Evolutionary conservation across 768 basidiomycete species (phyloP), one percentile per base, ranked within the genome.

Genomic region (Mycena maculata): DNA sequence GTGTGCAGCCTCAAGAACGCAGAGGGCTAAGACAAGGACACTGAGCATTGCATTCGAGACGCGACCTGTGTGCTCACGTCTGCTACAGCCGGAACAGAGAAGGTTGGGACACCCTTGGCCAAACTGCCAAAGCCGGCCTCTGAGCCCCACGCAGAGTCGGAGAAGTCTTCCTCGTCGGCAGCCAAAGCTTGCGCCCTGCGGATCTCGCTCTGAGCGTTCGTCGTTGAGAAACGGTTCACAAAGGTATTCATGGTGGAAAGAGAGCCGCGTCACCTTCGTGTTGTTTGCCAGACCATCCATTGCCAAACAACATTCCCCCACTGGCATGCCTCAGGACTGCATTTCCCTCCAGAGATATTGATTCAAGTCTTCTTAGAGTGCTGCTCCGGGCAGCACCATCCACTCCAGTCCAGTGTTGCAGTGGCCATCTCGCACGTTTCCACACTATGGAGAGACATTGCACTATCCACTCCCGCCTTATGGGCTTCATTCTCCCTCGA

Each of bases 1-100:
- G 97, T 98, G 82, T 98, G 96, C 61, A 96, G 81, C 73, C 92
- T 87, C 73, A 99, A 84, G 82, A 99, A 99, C 6, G 93, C 84
- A 52, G 93, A 86, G 11, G 97, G 97, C 97, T 99, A 78, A 3
- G 66, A 61, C 7, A 50, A 55, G 28, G 48, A 13, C 4, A 39
- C 25, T 23, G 44, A 31, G 49, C n/a, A 31, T 28, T 55, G 33
- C 53, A 47, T 18, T 18, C 23, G 1, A 44, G 9, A 9, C 1
- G 15, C 33, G 33, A 65, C 13, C 44, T 55, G 47, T 47, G 66
- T 38, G 82, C 92, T 81, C 76, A 95, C 94, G 77, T 95, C 91
- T 75, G 91, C 78, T 18, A 95, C 86, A 48, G 87, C 81, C 33
- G 94, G 94, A 23, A 95, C 78, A 59, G 83, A 79, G 80, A 95